These are phyloP conservation scores for Omphalotus guepiniiformis DNA, from an alignment of 768 basidiomycete genomes.

Conservation along the genomic window DNA sequence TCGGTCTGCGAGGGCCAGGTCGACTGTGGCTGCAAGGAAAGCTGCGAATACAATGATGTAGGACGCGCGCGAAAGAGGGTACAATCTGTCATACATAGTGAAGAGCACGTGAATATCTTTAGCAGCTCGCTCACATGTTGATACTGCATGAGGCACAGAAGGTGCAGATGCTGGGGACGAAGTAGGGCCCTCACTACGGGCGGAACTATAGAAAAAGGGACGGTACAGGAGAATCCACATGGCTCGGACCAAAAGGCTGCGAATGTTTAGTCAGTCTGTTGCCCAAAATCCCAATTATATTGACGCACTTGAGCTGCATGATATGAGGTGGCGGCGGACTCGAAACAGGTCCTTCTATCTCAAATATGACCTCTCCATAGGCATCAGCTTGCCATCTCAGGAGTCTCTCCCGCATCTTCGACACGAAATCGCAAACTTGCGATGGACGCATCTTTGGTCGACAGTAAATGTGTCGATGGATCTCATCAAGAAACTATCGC, in stretches of 20 bases:
- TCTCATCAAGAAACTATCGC: conserved; percentile 6
- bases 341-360: not conserved
- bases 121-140: conserved; percentile 7
- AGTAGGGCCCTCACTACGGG: not conserved
- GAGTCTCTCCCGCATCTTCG: conserved; percentile 4
- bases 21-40: conserved; percentile 9
- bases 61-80: conserved; percentile 8
- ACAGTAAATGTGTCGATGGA: conserved; percentile 5
- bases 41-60: conserved; percentile 11
- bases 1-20: conserved; percentile 4
- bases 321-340: conserved; percentile 10
- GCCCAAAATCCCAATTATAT: not conserved
- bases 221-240: conserved; percentile 12
- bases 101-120: conserved; percentile 8
- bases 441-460: not conserved
- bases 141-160: conserved; percentile 2
- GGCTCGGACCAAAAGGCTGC: conserved; percentile 9
- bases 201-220: conserved; percentile 8
- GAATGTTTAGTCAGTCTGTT: not conserved
- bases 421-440: conserved; percentile 8
- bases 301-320: conserved; percentile 9
- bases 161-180: not conserved
- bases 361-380: conserved; percentile 5
- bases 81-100: conserved; percentile 6
- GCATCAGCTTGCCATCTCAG: conserved; percentile 4